Conservation (phyloP, 1,284 basidiomycete species). For the Microbotryum violaceum region DNA sequence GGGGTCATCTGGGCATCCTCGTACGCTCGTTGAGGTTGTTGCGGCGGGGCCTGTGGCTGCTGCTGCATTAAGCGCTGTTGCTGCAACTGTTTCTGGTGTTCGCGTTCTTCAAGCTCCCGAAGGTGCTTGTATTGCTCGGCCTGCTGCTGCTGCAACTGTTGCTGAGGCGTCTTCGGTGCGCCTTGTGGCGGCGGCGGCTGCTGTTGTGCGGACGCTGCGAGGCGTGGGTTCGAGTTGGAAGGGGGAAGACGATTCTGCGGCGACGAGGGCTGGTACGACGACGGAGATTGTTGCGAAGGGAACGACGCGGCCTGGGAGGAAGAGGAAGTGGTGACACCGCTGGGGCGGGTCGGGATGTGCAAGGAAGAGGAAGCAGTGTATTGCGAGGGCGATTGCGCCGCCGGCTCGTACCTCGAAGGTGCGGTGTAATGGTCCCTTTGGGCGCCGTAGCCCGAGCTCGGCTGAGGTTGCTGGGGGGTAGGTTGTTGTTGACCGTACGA, state of each 20-base stretch:
- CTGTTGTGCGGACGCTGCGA: background rate
- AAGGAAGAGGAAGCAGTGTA: constrained; percentile 2
- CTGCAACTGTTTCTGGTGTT: constrained; percentile 14
- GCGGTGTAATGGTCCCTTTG: too few species aligned
- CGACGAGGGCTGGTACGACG: too few species aligned
- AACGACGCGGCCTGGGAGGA: constrained; percentile 1
- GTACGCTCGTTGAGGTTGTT: constrained; percentile 24
- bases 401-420: background rate
- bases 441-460: too few species aligned
- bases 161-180: background rate
- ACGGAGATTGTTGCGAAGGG: background rate
- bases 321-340: constrained; percentile 18
- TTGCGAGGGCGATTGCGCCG: background rate
- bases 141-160: background rate
- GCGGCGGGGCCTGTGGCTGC: constrained; percentile 32
- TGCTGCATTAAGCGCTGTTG: constrained; percentile 38
- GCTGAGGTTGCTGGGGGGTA: too few species aligned
- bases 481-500: constrained; percentile 10
- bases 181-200: background rate
- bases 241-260: background rate
- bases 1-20: too few species aligned
- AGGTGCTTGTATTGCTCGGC: constrained; percentile 1
- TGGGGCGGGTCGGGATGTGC: constrained; percentile 23
- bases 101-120: background rate
- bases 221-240: too few species aligned